These are phyloP conservation scores for Rhodotorula paludigena DNA, from an alignment of 768 basidiomycete genomes.

Conservation along the genomic window DNA sequence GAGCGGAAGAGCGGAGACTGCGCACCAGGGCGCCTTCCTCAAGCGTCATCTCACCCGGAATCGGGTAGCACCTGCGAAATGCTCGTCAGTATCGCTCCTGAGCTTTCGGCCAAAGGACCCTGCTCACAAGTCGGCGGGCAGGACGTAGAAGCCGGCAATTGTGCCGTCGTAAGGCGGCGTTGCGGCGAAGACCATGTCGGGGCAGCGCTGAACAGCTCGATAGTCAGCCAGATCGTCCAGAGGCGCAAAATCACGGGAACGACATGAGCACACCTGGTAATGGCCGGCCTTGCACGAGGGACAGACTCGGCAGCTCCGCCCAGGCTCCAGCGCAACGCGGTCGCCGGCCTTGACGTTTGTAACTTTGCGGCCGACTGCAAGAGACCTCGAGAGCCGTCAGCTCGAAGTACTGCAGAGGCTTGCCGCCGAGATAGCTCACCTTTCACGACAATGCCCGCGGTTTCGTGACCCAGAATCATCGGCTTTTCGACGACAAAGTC, in stretches of 20 bases:
- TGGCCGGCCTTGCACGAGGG: conserved; percentile 48
- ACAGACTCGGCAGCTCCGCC: conserved; percentile 71
- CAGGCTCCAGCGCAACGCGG: conserved; percentile 74
- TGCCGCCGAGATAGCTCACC: no score
- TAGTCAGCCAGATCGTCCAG: no score
- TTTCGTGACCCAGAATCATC: conserved; percentile 79
- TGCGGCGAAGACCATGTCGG: conserved; percentile 64
- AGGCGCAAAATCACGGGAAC: no score
- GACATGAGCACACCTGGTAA: no score
- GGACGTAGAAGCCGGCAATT: conserved; percentile 68
- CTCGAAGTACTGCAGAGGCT: no score
- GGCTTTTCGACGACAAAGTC: conserved; percentile 74
- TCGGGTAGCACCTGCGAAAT: no score
- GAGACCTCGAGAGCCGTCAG: no score
- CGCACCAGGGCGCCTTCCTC: conserved; percentile 91
- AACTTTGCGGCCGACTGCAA: conserved; percentile 70
- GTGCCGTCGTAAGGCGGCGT: conserved; percentile 93
- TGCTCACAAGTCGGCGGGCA: conserved; percentile 78
- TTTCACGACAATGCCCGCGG: conserved; percentile 52
- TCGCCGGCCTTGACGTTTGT: conserved; percentile 74
- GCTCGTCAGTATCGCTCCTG: no score
- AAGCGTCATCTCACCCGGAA: conserved; percentile 69
- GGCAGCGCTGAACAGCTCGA: no score
- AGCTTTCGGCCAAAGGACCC: no score
- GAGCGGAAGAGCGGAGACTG: not conserved